Conservation (phyloP, 768 basidiomycete species). For the Antrodiella citrinella region DNA sequence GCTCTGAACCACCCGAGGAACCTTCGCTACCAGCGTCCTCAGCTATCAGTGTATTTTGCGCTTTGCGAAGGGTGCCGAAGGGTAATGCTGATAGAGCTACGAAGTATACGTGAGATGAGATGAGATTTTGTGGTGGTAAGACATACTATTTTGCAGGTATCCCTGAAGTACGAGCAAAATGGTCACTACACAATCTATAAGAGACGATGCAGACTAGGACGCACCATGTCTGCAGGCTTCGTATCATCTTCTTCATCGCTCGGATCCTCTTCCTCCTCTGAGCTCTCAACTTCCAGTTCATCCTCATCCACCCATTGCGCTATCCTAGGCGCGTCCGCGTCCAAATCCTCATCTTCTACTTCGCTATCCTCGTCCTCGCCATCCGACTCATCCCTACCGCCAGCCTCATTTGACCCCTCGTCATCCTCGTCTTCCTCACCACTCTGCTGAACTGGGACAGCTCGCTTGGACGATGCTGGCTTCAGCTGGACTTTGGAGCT, state of each 20-base stretch:
- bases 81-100: conserved; percentile 18
- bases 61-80: conserved; percentile 21
- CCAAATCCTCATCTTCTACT: conserved; percentile 15
- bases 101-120: background rate
- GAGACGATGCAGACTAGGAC: conserved; percentile 8
- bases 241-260: conserved; percentile 7
- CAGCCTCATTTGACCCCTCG: conserved; percentile 20
- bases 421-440: conserved; percentile 6
- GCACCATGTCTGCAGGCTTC: conserved; percentile 4
- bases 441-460: conserved; percentile 4
- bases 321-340: conserved; percentile 47
- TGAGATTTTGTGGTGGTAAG: background rate
- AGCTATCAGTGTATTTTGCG: conserved; percentile 14
- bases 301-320: conserved; percentile 54
- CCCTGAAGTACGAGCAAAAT: background rate
- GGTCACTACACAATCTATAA: background rate
- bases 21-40: conserved; percentile 13
- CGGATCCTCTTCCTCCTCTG: conserved; percentile 9
- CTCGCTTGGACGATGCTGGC: background rate
- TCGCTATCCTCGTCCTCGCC: conserved; percentile 10
- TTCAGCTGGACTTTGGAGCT: background rate
- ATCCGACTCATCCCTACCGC: conserved; percentile 14
- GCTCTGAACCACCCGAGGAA: conserved; percentile 1
- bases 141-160: conserved; percentile 8
- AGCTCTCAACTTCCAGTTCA: conserved; percentile 18